These are phyloP conservation scores for Dictyostelium brefeldianum DNA, from an alignment of 78 protist species.

Conservation along the genomic window DNA sequence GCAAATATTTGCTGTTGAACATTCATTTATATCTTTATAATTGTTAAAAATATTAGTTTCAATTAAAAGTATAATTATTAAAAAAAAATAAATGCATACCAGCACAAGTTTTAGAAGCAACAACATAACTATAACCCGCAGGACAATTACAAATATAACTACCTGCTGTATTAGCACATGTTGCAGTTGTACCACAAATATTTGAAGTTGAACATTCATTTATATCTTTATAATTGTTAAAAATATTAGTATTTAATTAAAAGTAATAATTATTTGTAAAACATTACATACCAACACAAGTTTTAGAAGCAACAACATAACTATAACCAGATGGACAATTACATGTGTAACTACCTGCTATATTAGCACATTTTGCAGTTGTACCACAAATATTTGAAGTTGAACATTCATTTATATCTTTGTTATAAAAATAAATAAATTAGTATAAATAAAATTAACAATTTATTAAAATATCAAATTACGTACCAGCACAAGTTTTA, in stretches of 20 bases:
- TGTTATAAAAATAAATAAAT: too few species aligned
- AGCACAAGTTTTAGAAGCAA: background rate
- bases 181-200: background rate
- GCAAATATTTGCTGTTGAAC: background rate
- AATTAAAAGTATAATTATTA: too few species aligned
- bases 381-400: background rate
- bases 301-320: background rate
- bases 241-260: too few species aligned
- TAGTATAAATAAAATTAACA: too few species aligned
- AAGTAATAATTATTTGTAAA: too few species aligned
- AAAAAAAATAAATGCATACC: too few species aligned
- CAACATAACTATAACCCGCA: background rate
- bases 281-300: too few species aligned
- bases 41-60: too few species aligned
- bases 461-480: too few species aligned
- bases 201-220: conserved; percentile 1
- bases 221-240: too few species aligned
- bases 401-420: conserved; percentile 21
- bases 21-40: conserved; percentile 21
- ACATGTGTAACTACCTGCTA: background rate
- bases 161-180: background rate
- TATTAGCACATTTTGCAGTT: background rate
- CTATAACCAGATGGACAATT: background rate
- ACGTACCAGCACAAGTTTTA: background rate
- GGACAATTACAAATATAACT: background rate